Percentiles rank a stretch among this genome's conserved stretches.
Conservation (phyloP, 148 eudicot species). For the Amaranthus palmeri region DNA sequence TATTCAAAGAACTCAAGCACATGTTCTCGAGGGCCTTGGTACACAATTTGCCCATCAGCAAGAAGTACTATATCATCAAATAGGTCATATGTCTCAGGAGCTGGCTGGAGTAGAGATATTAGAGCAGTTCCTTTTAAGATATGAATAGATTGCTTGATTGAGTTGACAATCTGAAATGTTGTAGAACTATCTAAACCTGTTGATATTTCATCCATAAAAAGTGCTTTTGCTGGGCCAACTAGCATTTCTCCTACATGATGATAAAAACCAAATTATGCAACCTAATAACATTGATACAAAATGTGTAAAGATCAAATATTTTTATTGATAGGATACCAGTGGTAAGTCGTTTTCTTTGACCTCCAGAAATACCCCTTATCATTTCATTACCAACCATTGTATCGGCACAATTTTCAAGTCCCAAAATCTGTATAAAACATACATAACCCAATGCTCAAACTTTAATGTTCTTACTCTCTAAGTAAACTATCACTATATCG, state of each 20-base stretch:
- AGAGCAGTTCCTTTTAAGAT: constrained; percentile 76
- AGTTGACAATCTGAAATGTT: constrained; percentile 80
- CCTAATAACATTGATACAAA: neutral
- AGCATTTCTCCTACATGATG: constrained; percentile 70
- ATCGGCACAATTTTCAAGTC: constrained; percentile 81
- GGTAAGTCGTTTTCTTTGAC: constrained; percentile 73
- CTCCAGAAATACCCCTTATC: constrained; percentile 85
- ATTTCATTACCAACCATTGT: constrained; percentile 80
- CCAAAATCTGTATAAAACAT: constrained; percentile 52
- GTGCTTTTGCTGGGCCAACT: constrained; percentile 85
- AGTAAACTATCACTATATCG: neutral
- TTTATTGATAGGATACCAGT: constrained; percentile 42
- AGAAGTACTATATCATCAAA: constrained; percentile 85
- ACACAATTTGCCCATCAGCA: constrained; percentile 79
- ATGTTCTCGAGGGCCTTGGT: constrained; percentile 78
- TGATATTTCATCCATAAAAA: constrained; percentile 93
- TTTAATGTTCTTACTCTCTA: neutral
- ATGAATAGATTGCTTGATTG: constrained; percentile 72
- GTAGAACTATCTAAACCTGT: constrained; percentile 92
- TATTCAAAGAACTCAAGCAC: constrained; percentile 79
- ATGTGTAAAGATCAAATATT: neutral
- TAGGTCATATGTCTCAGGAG: constrained; percentile 77
- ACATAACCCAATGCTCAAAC: constrained; percentile 1
- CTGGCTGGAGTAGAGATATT: constrained; percentile 83
- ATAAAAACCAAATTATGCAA: neutral